phyloP scores from a whole-genome alignment of 208 protist species.

The Leishmania tarentolae region DNA sequence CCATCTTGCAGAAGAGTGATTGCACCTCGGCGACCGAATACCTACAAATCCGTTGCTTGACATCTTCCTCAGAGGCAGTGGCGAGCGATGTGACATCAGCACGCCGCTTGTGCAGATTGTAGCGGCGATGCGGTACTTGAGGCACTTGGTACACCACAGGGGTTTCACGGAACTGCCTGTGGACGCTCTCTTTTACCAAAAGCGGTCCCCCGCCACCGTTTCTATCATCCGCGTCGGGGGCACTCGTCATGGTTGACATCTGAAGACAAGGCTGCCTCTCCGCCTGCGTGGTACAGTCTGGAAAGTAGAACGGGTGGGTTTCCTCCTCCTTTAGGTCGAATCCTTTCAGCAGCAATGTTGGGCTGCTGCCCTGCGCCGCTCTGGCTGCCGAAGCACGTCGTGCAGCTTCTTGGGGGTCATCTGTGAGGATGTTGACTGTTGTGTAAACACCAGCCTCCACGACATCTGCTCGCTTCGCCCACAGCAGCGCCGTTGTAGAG shows the following conservation, averaged over 20 bases:
- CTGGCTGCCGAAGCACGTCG: conserved; percentile 23
- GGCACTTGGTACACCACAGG: conserved; percentile 40
- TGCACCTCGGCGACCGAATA: conserved; percentile 57
- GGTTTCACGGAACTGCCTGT: conserved; percentile 23
- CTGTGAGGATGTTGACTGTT: conserved; percentile 30
- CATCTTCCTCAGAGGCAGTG: conserved; percentile 37
- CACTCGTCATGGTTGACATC: neutral
- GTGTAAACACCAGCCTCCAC: conserved; percentile 39
- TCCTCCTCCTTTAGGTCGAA: conserved; percentile 48
- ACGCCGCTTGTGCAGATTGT: conserved; percentile 47
- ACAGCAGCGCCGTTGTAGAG: conserved; percentile 69
- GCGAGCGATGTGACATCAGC: conserved; percentile 42
- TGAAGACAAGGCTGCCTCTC: neutral
- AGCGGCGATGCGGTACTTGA: conserved; percentile 66
- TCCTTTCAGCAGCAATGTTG: conserved; percentile 35
- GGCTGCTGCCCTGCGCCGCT: conserved; percentile 10
- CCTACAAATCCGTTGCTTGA: conserved; percentile 27
- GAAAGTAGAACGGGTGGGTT: conserved; percentile 12
- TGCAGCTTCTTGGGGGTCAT: conserved; percentile 39
- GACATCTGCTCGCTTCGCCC: conserved; percentile 63
- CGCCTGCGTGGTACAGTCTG: conserved; percentile 4
- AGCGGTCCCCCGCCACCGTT: neutral
- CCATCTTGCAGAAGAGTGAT: conserved; percentile 56
- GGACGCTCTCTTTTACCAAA: conserved; percentile 37
- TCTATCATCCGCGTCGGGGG: neutral